Base-by-base conservation (phyloP, 179 eudicot genomes). In the Drosera spatulata region DNA sequence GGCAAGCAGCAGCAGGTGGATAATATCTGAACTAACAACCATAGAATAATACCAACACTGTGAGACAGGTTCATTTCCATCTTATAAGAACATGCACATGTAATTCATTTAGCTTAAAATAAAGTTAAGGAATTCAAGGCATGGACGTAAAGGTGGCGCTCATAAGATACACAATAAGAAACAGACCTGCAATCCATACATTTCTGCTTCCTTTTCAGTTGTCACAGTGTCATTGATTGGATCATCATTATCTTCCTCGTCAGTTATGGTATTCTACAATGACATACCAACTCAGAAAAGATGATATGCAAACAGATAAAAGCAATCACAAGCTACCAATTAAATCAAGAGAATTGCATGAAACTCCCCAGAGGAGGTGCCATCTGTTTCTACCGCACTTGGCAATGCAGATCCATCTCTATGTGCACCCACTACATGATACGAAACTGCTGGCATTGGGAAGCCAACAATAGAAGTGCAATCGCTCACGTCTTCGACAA, bases 161-260 rank as follows among this genome's bases (percentile, higher is more conserved):
- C 3, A 9, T 9, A 4, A n/a, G 52, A 49, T 10, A 47, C 41
- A 40, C 37, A n/a, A 60, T 53, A 60, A 60, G 56, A 62, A 43
- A 40, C n/a, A n/a, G 2, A 47, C 96, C 96, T 88, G 96, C 78
- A 88, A 69, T 46, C 96, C 96, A 51, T 91, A 82, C 58, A 81
- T 72, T 13, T 95, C 84, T 42, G 96, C 98, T 77, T 91, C 96
- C 73, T 79, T 73, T 81, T 88, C 96, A 66, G 94, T 86, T 65
- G 89, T 78, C 55, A 82, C 77, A 72, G 93, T 82, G 69, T 84
- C 96, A 67, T 77, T 75, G 63, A 80, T 64, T 6, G 81, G 66
- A 59, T 71, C 82, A 58, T 75, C 78, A 71, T 59, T 79, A 39
- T 66, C 61, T n/a, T n/a, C n/a, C 11, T 53, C 67, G 66, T 68